These are phyloP conservation scores for Candida berthetii DNA, from an alignment of 805 yeast species.

Conservation along the genomic window DNA sequence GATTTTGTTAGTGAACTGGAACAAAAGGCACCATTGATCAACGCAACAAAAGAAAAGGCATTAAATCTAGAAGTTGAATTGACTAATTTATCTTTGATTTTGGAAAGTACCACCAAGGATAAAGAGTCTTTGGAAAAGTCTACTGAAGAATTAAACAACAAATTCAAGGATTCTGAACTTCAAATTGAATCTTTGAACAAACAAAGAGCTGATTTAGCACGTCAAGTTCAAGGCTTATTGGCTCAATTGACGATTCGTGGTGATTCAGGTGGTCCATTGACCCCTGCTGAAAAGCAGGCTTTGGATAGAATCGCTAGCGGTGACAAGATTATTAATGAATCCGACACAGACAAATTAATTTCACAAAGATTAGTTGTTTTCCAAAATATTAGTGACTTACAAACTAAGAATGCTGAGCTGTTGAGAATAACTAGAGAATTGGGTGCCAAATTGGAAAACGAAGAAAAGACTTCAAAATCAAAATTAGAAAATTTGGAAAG, in stretches of 20 bases:
- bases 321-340: conserved; percentile 27
- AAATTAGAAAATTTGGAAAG: conserved; percentile 34
- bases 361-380: conserved; percentile 71
- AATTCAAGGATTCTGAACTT: conserved; percentile 24
- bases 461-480: conserved; percentile 37
- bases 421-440: conserved; percentile 62
- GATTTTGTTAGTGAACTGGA: conserved; percentile 72
- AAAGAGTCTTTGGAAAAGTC: conserved; percentile 29
- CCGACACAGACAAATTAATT: conserved; percentile 70
- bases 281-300: conserved; percentile 57
- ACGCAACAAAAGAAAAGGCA: conserved; percentile 58
- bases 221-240: conserved; percentile 73
- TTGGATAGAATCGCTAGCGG: conserved; percentile 43
- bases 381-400: conserved; percentile 58
- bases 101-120: conserved; percentile 50
- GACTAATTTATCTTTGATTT: conserved; percentile 43
- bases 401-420: conserved; percentile 69
- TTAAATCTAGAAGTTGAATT: conserved; percentile 49
- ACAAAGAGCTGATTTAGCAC: conserved; percentile 67
- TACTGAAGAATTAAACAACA: conserved; percentile 13
- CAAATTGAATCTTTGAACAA: conserved; percentile 38
- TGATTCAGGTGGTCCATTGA: conserved; percentile 53
- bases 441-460: conserved; percentile 63
- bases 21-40: conserved; percentile 68
- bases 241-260: conserved; percentile 57